Conservation (phyloP, 2,329 filamentous ascomycete genomes). For the Exophiala sp. region DNA sequence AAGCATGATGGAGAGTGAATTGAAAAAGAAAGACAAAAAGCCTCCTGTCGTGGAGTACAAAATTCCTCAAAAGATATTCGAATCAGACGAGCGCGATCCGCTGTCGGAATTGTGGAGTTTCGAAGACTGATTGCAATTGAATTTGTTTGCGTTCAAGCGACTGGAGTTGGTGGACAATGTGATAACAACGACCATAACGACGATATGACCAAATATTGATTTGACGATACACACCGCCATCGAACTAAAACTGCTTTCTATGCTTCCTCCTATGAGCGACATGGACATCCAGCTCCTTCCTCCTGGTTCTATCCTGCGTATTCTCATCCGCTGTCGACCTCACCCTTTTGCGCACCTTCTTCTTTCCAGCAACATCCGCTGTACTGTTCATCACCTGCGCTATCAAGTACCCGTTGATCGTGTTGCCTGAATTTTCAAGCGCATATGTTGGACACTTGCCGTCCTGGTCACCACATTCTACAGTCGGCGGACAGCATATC, state of each 20-base stretch:
- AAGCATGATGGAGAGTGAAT: constrained; percentile 73
- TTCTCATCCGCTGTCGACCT: too few species aligned
- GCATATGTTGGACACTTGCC: constrained; percentile 23
- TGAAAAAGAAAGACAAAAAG: constrained; percentile 67
- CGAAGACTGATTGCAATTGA: too few species aligned
- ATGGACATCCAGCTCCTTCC: too few species aligned
- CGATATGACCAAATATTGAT: too few species aligned
- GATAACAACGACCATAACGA: too few species aligned
- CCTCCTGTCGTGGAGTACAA: constrained; percentile 92
- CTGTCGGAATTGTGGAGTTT: too few species aligned
- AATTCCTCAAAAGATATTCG: constrained; percentile 82
- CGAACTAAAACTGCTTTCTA: too few species aligned
- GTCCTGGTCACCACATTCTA: constrained; percentile 16
- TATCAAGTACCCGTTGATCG: constrained; percentile 22
- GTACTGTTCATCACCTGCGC: constrained; percentile 23
- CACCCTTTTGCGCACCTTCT: constrained; percentile 2
- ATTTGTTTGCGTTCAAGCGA: too few species aligned
- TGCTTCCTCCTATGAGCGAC: too few species aligned
- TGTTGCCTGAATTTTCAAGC: constrained; percentile 18
- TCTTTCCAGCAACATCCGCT: constrained; percentile 17
- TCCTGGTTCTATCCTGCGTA: too few species aligned
- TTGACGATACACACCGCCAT: too few species aligned
- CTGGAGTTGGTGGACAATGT: too few species aligned
- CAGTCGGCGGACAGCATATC: constrained; percentile 23
- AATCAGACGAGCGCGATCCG: constrained; percentile 14